Conservation (phyloP, 225 moss, liverwort and hornwort genomes). For the Pleurozium schreberi region DNA sequence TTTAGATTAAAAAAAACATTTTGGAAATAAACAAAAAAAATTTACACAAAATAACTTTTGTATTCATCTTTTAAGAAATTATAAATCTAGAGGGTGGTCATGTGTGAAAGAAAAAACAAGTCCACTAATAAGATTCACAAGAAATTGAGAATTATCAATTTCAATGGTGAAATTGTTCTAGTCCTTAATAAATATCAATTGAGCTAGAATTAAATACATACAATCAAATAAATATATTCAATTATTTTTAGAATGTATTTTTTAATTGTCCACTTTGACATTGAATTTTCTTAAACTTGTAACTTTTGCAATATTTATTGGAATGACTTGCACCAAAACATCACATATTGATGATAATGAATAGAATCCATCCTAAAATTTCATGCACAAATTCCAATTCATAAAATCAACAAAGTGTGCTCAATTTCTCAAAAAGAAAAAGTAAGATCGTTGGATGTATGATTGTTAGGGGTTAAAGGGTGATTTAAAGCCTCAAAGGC, state of each 20-base stretch:
- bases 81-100: not conserved
- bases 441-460: not conserved
- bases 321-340: not conserved
- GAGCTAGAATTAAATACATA: not conserved
- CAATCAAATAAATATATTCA: not conserved
- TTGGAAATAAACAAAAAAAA: too few relatives aligned
- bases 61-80: not conserved
- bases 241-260: not conserved
- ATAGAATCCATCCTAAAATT: not conserved
- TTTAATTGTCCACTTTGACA: not conserved
- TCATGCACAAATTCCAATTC: not conserved
- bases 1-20: not conserved
- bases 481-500: too few relatives aligned
- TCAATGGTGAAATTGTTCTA: not conserved
- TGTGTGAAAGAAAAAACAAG: not conserved
- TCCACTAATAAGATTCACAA: not conserved
- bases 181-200: too few relatives aligned
- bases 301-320: not conserved
- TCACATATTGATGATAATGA: not conserved
- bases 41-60: fast-evolving
- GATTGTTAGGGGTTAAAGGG: fast-evolving
- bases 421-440: not conserved
- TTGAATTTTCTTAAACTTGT: not conserved
- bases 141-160: not conserved
- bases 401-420: not conserved